These are phyloP conservation scores for Echites panduratus DNA, from an alignment of 257 asterid species.

Conservation along the genomic window DNA sequence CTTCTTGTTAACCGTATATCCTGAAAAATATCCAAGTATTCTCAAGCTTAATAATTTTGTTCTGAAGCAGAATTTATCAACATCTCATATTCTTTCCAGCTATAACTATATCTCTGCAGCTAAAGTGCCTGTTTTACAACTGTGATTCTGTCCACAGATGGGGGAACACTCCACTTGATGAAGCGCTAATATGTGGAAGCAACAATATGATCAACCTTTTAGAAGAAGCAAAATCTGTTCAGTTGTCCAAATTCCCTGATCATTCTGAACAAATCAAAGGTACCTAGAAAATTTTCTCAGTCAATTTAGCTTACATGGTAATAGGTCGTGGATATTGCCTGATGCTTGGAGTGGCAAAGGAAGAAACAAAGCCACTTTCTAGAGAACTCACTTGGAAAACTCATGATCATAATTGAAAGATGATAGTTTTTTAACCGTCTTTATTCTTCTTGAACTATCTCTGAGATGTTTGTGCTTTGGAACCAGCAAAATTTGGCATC, in stretches of 20 bases:
- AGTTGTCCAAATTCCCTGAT: conserved; percentile 38
- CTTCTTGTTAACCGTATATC: not conserved
- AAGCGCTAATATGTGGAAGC: conserved; percentile 67
- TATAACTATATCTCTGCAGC: not conserved
- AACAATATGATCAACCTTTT: conserved; percentile 56
- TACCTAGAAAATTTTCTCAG: conserved; percentile 4
- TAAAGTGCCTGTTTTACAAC: conserved; percentile 16
- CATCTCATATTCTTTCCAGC: not conserved
- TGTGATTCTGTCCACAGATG: conserved; percentile 40
- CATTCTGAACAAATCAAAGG: conserved; percentile 45
- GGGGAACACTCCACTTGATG: conserved; percentile 85
- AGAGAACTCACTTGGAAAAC: no score
- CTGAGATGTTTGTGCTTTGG: not conserved
- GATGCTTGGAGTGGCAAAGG: not conserved
- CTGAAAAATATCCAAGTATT: not conserved
- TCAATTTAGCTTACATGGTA: not conserved
- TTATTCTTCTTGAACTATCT: not conserved
- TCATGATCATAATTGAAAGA: no score
- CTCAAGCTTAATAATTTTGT: not conserved
- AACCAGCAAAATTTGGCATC: not conserved
- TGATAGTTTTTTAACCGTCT: not conserved
- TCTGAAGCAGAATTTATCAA: not conserved
- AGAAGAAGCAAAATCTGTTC: conserved; percentile 57
- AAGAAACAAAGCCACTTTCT: not conserved
- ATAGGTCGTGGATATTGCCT: not conserved